These are phyloP conservation scores for Thielaviopsis cerberus DNA, from an alignment of 2,329 filamentous ascomycete species.

Conservation along the genomic window DNA sequence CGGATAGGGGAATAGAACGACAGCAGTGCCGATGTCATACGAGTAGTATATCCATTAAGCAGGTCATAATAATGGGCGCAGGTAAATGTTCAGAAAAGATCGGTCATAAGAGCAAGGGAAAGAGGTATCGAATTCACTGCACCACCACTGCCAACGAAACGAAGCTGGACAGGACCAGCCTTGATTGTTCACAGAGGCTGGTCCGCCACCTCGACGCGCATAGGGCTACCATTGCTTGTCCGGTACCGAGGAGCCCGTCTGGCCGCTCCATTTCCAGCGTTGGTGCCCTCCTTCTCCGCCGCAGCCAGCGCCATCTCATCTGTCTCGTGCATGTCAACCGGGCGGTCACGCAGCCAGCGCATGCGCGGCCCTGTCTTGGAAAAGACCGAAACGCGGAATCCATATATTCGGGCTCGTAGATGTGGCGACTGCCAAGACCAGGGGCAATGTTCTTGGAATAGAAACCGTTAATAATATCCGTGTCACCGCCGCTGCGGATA, in stretches of 20 bases:
- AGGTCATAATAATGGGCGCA: neutral
- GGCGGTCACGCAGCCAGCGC: slow-evolving; percentile 85
- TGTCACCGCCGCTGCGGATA: slow-evolving; percentile 20
- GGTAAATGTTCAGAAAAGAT: neutral
- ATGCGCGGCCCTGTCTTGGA: slow-evolving; percentile 82
- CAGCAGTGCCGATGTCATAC: neutral
- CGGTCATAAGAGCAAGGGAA: neutral
- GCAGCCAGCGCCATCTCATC: slow-evolving; percentile 50
- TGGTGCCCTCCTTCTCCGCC: slow-evolving; percentile 18
- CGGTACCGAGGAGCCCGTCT: neutral
- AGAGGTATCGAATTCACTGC: too few relatives aligned
- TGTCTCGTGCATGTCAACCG: slow-evolving; percentile 59
- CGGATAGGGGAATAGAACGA: neutral
- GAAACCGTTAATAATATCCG: slow-evolving; percentile 62
- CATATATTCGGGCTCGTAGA: slow-evolving; percentile 92
- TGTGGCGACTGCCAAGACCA: slow-evolving; percentile 59
- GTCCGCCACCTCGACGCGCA: slow-evolving; percentile 5
- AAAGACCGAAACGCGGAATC: slow-evolving; percentile 82
- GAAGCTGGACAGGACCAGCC: too few relatives aligned
- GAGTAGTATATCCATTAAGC: neutral
- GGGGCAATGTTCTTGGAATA: slow-evolving; percentile 74
- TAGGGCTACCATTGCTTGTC: slow-evolving; percentile 8
- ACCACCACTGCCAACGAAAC: too few relatives aligned
- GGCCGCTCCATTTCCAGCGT: neutral
- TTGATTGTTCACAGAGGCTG: neutral